Conservation (phyloP, 345 rosid genomes). For the Conringia planisiliqua region DNA sequence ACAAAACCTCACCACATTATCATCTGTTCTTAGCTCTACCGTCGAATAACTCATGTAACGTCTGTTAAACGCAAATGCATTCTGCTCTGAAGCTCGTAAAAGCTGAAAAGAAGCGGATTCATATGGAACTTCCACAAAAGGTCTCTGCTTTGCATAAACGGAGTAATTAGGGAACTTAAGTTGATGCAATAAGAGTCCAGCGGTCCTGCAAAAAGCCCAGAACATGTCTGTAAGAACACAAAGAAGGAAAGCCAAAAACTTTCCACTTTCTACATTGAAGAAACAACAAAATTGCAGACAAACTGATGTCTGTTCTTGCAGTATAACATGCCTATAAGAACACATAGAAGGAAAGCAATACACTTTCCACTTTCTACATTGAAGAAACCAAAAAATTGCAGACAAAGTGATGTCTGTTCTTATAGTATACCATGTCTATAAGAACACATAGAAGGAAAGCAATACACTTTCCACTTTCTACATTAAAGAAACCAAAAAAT, state of each 20-base stretch:
- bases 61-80: slow-evolving; percentile 16
- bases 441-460: background rate
- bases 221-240: slow-evolving; percentile 12
- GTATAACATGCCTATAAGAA: background rate
- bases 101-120: slow-evolving; percentile 16
- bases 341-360: background rate
- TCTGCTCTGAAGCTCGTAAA: background rate
- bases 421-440: slow-evolving; percentile 16
- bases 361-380: background rate
- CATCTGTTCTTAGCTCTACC: slow-evolving; percentile 54
- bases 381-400: background rate
- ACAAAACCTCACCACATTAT: slow-evolving; percentile 66
- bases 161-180: slow-evolving; percentile 8
- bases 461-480: background rate
- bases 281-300: background rate
- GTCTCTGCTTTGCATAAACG: slow-evolving; percentile 7
- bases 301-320: background rate
- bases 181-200: slow-evolving; percentile 21
- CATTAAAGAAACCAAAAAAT: background rate
- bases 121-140: slow-evolving; percentile 14
- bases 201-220: slow-evolving; percentile 42
- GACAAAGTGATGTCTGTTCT: too few species aligned
- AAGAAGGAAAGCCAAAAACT: background rate
- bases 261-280: background rate
- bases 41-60: slow-evolving; percentile 49